phyloP scores from a whole-genome alignment of 2,329 filamentous ascomycete genomes.

The Sporothrix phasma region DNA sequence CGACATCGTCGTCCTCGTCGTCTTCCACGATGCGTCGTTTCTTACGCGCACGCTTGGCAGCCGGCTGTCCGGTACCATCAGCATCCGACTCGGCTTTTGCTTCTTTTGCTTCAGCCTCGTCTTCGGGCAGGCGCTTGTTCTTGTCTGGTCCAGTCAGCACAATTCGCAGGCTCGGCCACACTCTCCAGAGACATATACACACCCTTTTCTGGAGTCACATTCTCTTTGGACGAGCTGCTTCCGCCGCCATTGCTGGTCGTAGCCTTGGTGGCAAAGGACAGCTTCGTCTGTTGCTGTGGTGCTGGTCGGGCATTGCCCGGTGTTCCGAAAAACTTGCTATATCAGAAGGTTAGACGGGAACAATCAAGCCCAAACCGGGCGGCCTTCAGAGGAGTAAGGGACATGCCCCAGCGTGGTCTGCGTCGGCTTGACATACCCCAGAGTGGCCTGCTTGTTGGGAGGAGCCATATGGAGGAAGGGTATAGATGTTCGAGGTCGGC shows the following conservation, averaged over 20 bases:
- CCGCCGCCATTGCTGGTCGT: conserved; percentile 17
- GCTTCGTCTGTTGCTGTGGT: conserved; percentile 64
- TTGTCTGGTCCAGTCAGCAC: background rate
- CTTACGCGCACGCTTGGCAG: conserved; percentile 46
- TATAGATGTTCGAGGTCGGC: background rate
- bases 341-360: conserved; percentile 15
- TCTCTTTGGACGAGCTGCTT: conserved; percentile 26
- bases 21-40: conserved; percentile 40
- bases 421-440: conserved; percentile 74
- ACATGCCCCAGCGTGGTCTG: conserved; percentile 67
- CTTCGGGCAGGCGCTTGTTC: conserved; percentile 18
- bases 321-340: conserved; percentile 76
- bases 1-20: conserved; percentile 34
- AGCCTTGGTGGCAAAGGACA: conserved; percentile 55
- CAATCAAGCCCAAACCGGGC: background rate
- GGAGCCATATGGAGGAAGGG: conserved; percentile 19
- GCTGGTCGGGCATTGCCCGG: conserved; percentile 46
- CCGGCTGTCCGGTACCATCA: conserved; percentile 46
- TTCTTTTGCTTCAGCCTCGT: conserved; percentile 20
- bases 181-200: conserved; percentile 10
- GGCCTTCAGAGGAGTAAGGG: background rate
- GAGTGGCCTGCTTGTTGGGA: conserved; percentile 65
- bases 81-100: conserved; percentile 27
- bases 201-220: conserved; percentile 32
- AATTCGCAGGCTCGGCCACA: no score